Evolutionary conservation across 1,284 basidiomycete species (phyloP).

Genomic region (Pholiota adiposa): DNA sequence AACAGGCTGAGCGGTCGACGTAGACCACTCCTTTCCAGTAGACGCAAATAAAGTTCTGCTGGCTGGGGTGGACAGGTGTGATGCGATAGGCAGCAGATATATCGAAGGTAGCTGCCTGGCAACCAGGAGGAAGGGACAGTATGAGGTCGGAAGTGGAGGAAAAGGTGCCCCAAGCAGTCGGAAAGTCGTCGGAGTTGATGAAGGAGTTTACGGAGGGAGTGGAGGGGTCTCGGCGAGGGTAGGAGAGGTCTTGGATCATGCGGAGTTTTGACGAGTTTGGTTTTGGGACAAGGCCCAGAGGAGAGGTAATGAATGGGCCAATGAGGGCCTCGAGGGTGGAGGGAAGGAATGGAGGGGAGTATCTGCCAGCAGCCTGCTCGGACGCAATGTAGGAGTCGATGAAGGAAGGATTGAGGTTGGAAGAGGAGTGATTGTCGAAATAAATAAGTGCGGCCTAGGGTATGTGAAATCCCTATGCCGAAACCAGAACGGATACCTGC

Average conservation of each 20-base stretch:
- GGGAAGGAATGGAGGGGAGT: slow-evolving; percentile 31
- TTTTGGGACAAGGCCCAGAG: slow-evolving; percentile 41
- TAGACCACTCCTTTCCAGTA: slow-evolving; percentile 30
- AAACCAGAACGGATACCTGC: slow-evolving; percentile 33
- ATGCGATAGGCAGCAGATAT: slow-evolving; percentile 36
- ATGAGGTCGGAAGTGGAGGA: not conserved
- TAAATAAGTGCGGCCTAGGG: slow-evolving; percentile 17
- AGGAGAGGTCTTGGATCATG: slow-evolving; percentile 21
- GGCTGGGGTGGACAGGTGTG: slow-evolving; percentile 33
- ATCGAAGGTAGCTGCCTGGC: slow-evolving; percentile 10
- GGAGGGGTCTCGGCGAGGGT: not conserved
- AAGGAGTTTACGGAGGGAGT: slow-evolving; percentile 11
- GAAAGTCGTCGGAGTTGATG: slow-evolving; percentile 15
- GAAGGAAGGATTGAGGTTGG: slow-evolving; percentile 25
- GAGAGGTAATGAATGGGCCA: slow-evolving; percentile 41
- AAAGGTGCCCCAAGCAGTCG: slow-evolving; percentile 15
- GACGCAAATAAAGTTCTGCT: slow-evolving; percentile 31
- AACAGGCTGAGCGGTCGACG: slow-evolving; percentile 33
- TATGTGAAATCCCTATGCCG: slow-evolving; percentile 29
- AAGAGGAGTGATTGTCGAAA: slow-evolving; percentile 36
- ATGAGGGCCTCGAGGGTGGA: slow-evolving; percentile 35
- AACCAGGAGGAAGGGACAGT: slow-evolving; percentile 9
- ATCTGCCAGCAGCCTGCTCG: slow-evolving; percentile 38
- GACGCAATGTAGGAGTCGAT: slow-evolving; percentile 31
- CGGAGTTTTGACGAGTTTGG: slow-evolving; percentile 22